Evolutionary conservation across 176 grass and related monocot genomes (phyloP), one percentile per base, ranked within the genome.

Genomic region (Cenchrus purpureus): DNA sequence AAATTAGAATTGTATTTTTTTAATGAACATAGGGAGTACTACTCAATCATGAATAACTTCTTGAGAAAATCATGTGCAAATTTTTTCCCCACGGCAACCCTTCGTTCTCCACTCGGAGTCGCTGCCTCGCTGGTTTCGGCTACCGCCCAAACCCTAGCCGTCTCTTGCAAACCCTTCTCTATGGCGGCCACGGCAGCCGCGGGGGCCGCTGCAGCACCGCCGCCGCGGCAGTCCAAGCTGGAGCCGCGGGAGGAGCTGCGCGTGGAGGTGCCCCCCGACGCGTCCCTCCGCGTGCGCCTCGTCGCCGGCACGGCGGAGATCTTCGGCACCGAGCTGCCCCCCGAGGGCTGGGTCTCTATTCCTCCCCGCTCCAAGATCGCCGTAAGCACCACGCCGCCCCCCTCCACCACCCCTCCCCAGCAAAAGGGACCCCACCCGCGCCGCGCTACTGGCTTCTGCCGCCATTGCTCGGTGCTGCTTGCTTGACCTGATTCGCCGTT

Each of bases 261-360:
- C 42, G 91, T 91, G 72, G 96, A 98, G 83, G 91, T 95, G 56
- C 93, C 82, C 76, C 88, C 93, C 0, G 93, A 94, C 54, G 45
- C 67, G 8, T 90, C 93, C 50, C 89, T 98, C 86, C 96, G 91
- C 71, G 81, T 90, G 52, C 93, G 96, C 64, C 93, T 98, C 65
- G 67, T 94, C 53, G 25, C 89, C 44, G 96, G 93, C 82, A 95
- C 95, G 14, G 95, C 91, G 29, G 95, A 98, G 89, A 91, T 98
- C 75, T 98, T 93, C 66, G 95, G 95, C 65, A 95, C 89, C 81
- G 96, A 98, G 69, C 81, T 98, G 1, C 93, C 96, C 13, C 93
- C 93, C 3, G 85, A 95, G 71, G 92, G 90, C 29, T 98, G 93
- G 96, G 80, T 98, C 43, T 84, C 96, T 50, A 44, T 95, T 32